Base-by-base conservation (phyloP, 2,329 filamentous ascomycete genomes). In the Tolypocladium inflatum region DNA sequence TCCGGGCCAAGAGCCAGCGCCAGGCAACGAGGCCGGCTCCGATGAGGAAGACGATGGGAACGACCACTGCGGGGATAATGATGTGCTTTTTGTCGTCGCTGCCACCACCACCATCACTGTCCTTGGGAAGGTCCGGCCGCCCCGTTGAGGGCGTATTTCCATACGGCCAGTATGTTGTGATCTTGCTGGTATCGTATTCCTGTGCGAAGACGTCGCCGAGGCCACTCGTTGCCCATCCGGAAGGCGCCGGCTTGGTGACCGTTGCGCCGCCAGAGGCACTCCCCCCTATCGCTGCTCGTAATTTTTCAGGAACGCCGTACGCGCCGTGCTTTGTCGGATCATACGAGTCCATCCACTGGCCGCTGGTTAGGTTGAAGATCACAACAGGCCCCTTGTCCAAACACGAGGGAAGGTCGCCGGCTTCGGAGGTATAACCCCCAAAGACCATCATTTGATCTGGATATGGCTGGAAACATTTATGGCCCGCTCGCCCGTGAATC, bases 381-480 rank as follows among this genome's bases (percentile, higher is more conserved):
- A 84, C 77, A 41, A 89, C 71, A 1, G 80, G 74, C 7, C 75
- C 71, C n/a, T 77, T 75, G 0, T 75, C 72, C 1, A 88, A 69
- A 58, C 84, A 88, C 0, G 60, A 61, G 0, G 66, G 58, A 0
- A 53, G 48, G 0, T 6, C 35, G 1, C 71, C 74, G 1, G 66
- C 21, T 1, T 65, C 45, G 6, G 77, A 50, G 1, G 73, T 71
- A 62, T 83, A 87, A 13, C 90, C 90, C 33, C 90, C 90, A 17
- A 93, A 77, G 9, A 87, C 79, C 61, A 94, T 78, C 85, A 95
- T 91, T 70, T 93, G 90, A 59, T 87, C 85, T 19, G 91, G 87
- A 73, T 90, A 93, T 1, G 83, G 82, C 64, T 83, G 82, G 63
- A 91, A 83, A 71, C 90, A 94, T 42, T 85, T 84, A 68, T 93